Conservation (phyloP, 805 yeast genomes). For the Yarrowia divulgata region DNA sequence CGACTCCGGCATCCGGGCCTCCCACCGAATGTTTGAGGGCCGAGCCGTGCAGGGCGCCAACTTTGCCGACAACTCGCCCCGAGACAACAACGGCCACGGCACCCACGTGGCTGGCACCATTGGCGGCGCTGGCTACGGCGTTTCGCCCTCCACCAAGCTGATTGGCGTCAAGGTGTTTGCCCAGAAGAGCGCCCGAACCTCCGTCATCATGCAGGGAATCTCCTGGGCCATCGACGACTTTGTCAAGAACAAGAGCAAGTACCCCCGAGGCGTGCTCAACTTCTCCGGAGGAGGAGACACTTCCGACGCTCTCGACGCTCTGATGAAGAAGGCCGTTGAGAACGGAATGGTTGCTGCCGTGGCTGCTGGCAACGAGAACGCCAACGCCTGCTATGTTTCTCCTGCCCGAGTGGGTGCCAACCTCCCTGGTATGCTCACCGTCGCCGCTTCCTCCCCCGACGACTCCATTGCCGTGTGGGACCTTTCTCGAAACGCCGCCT, state of each 20-base stretch:
- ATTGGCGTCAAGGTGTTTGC: conserved; percentile 65
- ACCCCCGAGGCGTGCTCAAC: conserved; percentile 25
- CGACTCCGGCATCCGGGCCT: conserved; percentile 62
- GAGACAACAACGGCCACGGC: conserved; percentile 65
- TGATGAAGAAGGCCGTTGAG: conserved; percentile 2
- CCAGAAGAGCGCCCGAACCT: conserved; percentile 59
- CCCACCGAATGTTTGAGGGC: conserved; percentile 62
- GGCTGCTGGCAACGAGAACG: conserved; percentile 8
- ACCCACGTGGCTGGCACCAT: conserved; percentile 69
- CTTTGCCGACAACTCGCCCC: conserved; percentile 53
- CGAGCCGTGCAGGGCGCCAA: conserved; percentile 65
- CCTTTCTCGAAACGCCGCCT: not conserved
- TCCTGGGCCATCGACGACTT: conserved; percentile 57
- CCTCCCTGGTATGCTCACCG: conserved; percentile 4
- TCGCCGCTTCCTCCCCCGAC: conserved; percentile 2
- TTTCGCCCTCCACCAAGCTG: conserved; percentile 58
- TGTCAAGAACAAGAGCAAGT: conserved; percentile 43
- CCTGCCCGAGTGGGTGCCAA: not conserved
- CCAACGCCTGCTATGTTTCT: not conserved
- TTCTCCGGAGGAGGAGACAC: conserved; percentile 20
- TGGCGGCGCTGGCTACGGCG: conserved; percentile 60
- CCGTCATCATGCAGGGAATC: conserved; percentile 65
- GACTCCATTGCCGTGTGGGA: conserved; percentile 27
- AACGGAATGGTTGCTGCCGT: conserved; percentile 48
- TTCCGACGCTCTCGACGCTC: conserved; percentile 50